Base-by-base conservation (phyloP, 176 grass and related monocot species). In the Cenchrus fungigraminus region DNA sequence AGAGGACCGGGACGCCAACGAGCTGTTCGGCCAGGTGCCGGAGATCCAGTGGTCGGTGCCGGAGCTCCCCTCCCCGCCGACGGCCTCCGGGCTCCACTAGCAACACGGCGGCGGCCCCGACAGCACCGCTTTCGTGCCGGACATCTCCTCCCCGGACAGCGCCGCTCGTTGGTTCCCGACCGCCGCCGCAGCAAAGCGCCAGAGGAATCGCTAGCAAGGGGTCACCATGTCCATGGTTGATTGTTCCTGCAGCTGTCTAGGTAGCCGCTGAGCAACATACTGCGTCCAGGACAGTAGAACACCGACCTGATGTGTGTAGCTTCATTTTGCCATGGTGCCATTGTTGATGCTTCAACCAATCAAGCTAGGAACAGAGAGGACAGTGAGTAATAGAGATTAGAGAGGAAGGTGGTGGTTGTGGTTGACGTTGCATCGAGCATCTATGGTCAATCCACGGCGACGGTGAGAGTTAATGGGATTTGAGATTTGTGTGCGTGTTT, bases 1-100 rank as follows among this genome's bases (percentile, higher is more conserved):
- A 12, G 93, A 98, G 52, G 85, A 90, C 52, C 14, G 64, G 31
- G 84, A 88, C 42, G 82, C 43, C 67, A 74, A 85, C 44, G 87
- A 91, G 51, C 84, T 76, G 82, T 86, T 92, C 74, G 90, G 94
- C 22, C 85, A 92, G 66, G 84, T 89, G 45, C 91, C 94, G 5
- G 91, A 89, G 76, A 83, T 91, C 20, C 88, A 86, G 29, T 88
- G 91, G 86, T 85, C 76, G 4, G 94, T 91, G 9, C 89, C 88
- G 67, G 87, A 89, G 81, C 85, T 85, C 56, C 73, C 86, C 0
- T 91, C 80, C 6, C 91, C 84, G 68, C 94, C 91, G 66, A 93
- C 91, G 40, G 77, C 80, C 16, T 93, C 94, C 58, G 86, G 89
- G 4, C 80, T 96, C 16, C 75, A 89, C 80, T 93, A 86, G 88